Percentiles rank a stretch among this genome's conserved stretches.
Evolutionary conservation across 257 asterid genomes (phyloP).

Genomic region (Vinca minor): DNA sequence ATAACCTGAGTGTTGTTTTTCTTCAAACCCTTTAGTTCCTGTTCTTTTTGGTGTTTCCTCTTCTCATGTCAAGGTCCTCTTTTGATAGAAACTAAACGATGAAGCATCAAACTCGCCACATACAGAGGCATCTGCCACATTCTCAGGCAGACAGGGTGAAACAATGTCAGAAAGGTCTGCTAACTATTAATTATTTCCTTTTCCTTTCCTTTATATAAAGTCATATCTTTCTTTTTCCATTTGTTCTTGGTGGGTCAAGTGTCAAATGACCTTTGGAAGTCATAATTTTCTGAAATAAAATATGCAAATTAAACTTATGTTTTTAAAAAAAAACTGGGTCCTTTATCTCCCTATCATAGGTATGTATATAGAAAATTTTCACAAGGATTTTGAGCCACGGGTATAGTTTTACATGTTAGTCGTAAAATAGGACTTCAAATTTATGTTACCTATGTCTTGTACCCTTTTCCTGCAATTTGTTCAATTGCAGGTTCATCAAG

Average conservation of each 20-base stretch:
- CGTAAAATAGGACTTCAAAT: not conserved
- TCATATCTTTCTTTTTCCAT: too few relatives aligned
- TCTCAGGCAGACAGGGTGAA: constrained; percentile 45
- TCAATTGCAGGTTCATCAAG: not conserved
- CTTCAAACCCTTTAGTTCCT: constrained; percentile 8
- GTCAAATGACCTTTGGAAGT: too few relatives aligned
- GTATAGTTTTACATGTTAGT: not conserved
- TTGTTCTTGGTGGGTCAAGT: too few relatives aligned
- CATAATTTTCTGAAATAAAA: too few relatives aligned
- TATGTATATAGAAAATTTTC: too few relatives aligned
- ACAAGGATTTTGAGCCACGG: too few relatives aligned
- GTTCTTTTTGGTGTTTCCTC: constrained; percentile 3
- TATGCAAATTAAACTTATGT: too few relatives aligned
- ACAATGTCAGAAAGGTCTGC: constrained; percentile 36
- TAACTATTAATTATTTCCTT: too few relatives aligned
- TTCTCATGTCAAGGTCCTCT: constrained; percentile 26
- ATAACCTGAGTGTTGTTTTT: constrained; percentile 14
- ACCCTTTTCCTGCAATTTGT: not conserved
- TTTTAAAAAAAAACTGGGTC: too few relatives aligned
- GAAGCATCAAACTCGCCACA: constrained; percentile 39
- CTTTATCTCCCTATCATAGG: too few relatives aligned
- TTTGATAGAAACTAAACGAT: constrained; percentile 62
- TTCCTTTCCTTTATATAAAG: too few relatives aligned
- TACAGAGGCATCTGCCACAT: constrained; percentile 42
- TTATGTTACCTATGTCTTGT: not conserved